Evolutionary conservation across 1,284 basidiomycete species (phyloP), one percentile per base, ranked within the genome.

Genomic region (Moesziomyces sp.): DNA sequence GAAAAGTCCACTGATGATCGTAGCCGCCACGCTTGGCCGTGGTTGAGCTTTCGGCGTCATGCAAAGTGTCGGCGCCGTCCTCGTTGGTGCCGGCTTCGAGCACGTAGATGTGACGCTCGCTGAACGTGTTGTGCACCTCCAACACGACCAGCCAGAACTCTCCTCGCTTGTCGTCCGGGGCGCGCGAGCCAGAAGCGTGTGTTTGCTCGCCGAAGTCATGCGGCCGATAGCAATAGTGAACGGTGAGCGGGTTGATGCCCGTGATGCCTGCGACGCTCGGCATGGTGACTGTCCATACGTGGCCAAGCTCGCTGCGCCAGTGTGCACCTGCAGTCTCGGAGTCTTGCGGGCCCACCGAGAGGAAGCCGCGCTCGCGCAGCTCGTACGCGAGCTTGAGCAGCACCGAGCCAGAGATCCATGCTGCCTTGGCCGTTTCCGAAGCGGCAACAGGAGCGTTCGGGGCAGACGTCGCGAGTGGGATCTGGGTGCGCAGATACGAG

Each of bases 51-150:
- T 26, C 3, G 13, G 2, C 28, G n/a, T 26, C 16, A 11, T 44
- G 14, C 38, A 8, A 38, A 18, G 1, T 6, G 4, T 16, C 21
- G 9, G 14, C 13, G 16, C 23, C 47, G 19, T 90, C 88, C 45
- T 86, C 83, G 26, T 83, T 58, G 21, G 56, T 77, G 9, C 87
- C 88, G 0, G 87, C 73, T 62, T 88, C 84, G 0, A 83, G 71
- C 2, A 84, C 61, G 66, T 85, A 91, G 84, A 89, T 87, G 83
- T 91, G 91, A 52, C 88, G 87, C 84, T 93, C 91, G 4, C 88
- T 88, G 80, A 92, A 92, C 0, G 91, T 92, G 78, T 92, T 93
- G 79, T 92, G 91, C 14, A 92, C 89, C 88, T 92, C 91, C 4
- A 92, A 84, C 0, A 92, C 86, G 9, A 88, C 85, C 19, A 88